Evolutionary conservation across 2,329 filamentous ascomycete species (phyloP), one percentile per base, ranked within the genome.

Genomic region (Neopestalotiopsis sp.): DNA sequence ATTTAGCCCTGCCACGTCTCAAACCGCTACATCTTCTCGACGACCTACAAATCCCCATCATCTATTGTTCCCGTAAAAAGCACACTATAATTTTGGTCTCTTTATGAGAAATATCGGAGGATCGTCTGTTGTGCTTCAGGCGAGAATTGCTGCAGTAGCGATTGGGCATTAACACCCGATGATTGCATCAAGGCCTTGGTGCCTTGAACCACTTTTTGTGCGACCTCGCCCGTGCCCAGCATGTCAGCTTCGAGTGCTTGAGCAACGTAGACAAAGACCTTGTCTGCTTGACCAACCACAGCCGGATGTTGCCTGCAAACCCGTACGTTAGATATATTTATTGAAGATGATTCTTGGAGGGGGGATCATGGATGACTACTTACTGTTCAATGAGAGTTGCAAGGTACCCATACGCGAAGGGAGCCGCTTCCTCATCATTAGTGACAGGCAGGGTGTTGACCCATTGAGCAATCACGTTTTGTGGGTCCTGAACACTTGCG

Each of bases 341-440:
- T 49, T 12, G 10, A 30, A 9, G 12, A 24, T 45, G 20, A 4
- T 45, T 53, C 32, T 58, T 12, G 58, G 62, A 17, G 12, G 42
- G 68, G 10, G 28, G 9, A 28, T 28, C 24, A 28, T 28, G 20
- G 30, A 32, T 65, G 10, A 42, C 17, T 69, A 91, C 94, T 89
- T 90, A 98, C 96, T 97, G 92, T 74, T 97, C 92, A 79, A 98
- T 98, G 71, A 99, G 83, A 79, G 97, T 92, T 13, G 93, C 91
- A 69, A 99, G 85, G 83, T 97, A 99, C 59, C 91, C 91, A 79
- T 99, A 99, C 1, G 95, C 95, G 80, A 97, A 98, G 14, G 96
- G 96, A 24, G 96, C 96, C 4, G 96, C 96, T 83, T 99, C 96
- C 80, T 99, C 96, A 73, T 99, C 96, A 77, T 97, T 98, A 17